Conservation (phyloP, 805 yeast species). For the Kazachstania martiniae region DNA sequence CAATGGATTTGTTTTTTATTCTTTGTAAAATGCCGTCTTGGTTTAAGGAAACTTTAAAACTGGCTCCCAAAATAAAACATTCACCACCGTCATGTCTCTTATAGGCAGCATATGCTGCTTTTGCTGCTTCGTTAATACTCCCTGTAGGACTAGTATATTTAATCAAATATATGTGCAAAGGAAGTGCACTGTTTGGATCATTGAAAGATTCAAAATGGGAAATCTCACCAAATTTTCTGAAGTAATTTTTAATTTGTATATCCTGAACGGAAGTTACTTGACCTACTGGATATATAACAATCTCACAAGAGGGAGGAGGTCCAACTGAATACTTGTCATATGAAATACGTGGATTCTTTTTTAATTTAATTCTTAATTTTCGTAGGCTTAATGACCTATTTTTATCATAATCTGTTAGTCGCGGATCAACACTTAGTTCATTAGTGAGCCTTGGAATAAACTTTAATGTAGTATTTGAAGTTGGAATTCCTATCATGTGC, state of each 20-base stretch:
- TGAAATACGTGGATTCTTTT: conserved; percentile 24
- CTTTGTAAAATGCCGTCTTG: conserved; percentile 30
- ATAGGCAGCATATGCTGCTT: conserved; percentile 37
- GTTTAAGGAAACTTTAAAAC: conserved; percentile 43
- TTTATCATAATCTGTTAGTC: conserved; percentile 5
- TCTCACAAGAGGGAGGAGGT: conserved; percentile 57
- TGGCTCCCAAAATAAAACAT: conserved; percentile 39
- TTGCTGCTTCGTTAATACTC: conserved; percentile 38
- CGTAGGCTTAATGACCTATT: conserved; percentile 2
- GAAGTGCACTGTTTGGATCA: conserved; percentile 70
- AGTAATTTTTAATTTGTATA: conserved; percentile 35
- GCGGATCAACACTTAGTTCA: conserved; percentile 18
- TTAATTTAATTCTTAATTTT: conserved; percentile 11
- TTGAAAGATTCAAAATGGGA: conserved; percentile 45
- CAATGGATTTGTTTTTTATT: conserved; percentile 22
- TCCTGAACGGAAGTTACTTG: conserved; percentile 10
- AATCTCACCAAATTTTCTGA: conserved; percentile 54
- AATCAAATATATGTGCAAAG: conserved; percentile 60
- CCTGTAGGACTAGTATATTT: conserved; percentile 47
- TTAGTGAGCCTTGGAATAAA: conserved; percentile 15
- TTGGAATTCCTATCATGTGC: conserved; percentile 7
- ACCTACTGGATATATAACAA: conserved; percentile 50
- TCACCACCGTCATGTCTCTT: conserved; percentile 31
- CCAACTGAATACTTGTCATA: conserved; percentile 70
- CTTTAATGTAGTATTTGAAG: conserved; percentile 11